phyloP scores from a whole-genome alignment of 345 rosid genomes.

The Atalantia buxifolia region DNA sequence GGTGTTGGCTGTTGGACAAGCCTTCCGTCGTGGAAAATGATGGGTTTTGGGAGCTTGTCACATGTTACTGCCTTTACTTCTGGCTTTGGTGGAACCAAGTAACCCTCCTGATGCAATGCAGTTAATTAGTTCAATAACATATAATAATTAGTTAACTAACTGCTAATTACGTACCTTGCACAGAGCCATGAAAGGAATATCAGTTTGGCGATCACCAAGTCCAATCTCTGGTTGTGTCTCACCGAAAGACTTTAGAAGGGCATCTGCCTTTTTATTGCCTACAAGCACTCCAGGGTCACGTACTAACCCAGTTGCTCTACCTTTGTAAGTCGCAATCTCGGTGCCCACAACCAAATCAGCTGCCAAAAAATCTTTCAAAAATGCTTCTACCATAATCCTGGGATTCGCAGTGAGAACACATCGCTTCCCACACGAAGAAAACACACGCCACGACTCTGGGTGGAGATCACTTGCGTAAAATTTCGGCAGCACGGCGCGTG shows the following conservation, averaged over 20 bases:
- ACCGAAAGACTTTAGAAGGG: conserved; percentile 38
- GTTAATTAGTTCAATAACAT: too few species aligned
- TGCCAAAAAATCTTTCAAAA: conserved; percentile 56
- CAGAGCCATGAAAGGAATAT: conserved; percentile 45
- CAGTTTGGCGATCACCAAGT: conserved; percentile 46
- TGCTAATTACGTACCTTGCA: conserved; percentile 44
- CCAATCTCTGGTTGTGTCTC: conserved; percentile 50
- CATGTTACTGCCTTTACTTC: conserved; percentile 25
- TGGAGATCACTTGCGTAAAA: conserved; percentile 66
- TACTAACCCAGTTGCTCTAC: conserved; percentile 74
- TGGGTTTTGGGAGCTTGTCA: conserved; percentile 52
- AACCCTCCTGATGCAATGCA: conserved; percentile 32
- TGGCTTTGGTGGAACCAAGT: conserved; percentile 32
- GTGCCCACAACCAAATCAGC: conserved; percentile 65
- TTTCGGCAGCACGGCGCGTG: conserved; percentile 64
- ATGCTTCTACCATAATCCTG: conserved; percentile 69
- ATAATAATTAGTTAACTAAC: too few species aligned
- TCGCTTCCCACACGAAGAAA: conserved; percentile 49
- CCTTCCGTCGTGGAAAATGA: conserved; percentile 81
- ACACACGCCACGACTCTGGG: conserved; percentile 65
- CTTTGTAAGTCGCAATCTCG: conserved; percentile 47
- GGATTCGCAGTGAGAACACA: conserved; percentile 73
- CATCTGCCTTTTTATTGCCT: conserved; percentile 43
- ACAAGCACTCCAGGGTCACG: conserved; percentile 43
- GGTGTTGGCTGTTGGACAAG: conserved; percentile 77